A percentile compares a stretch with the other conserved stretches of the same genome.
These are phyloP conservation scores for Hepatocystis sp. DNA, from an alignment of 169 alveolate species.

Conservation along the genomic window DNA sequence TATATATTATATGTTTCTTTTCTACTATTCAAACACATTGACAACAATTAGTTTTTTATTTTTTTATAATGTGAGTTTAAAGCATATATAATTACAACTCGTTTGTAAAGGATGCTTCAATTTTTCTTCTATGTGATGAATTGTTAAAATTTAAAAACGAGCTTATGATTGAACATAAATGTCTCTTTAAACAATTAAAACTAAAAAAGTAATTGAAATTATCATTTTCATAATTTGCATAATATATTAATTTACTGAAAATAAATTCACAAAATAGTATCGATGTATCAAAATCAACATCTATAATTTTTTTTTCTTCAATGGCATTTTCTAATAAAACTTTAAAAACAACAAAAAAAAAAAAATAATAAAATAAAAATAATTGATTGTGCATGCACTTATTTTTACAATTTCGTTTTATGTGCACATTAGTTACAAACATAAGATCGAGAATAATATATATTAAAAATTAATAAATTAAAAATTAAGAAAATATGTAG, in stretches of 20 bases:
- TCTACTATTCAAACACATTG: background rate
- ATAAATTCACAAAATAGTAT: slow-evolving; percentile 67
- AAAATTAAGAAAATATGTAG: too few species aligned
- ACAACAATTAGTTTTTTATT: too few species aligned
- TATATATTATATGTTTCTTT: slow-evolving; percentile 4
- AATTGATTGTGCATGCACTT: too few species aligned
- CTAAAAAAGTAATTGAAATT: slow-evolving; percentile 31
- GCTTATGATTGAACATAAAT: slow-evolving; percentile 60
- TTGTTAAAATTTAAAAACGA: slow-evolving; percentile 68
- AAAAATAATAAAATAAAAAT: too few species aligned
- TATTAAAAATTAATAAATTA: too few species aligned
- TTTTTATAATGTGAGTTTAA: too few species aligned
- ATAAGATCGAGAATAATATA: too few species aligned
- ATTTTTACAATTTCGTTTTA: too few species aligned
- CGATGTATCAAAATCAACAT: slow-evolving; percentile 56
- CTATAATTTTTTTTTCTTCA: slow-evolving; percentile 63
- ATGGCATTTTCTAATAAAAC: slow-evolving; percentile 64
- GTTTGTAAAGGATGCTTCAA: slow-evolving; percentile 53
- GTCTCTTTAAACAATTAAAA: slow-evolving; percentile 62
- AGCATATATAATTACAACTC: slow-evolving; percentile 29
- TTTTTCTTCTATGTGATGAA: slow-evolving; percentile 23
- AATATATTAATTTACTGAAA: slow-evolving; percentile 50
- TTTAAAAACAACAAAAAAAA: slow-evolving; percentile 1
- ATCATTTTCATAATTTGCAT: slow-evolving; percentile 50
- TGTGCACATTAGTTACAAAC: too few species aligned